Conservation (phyloP, 306 rosid genomes). For the Glycine soja region DNA sequence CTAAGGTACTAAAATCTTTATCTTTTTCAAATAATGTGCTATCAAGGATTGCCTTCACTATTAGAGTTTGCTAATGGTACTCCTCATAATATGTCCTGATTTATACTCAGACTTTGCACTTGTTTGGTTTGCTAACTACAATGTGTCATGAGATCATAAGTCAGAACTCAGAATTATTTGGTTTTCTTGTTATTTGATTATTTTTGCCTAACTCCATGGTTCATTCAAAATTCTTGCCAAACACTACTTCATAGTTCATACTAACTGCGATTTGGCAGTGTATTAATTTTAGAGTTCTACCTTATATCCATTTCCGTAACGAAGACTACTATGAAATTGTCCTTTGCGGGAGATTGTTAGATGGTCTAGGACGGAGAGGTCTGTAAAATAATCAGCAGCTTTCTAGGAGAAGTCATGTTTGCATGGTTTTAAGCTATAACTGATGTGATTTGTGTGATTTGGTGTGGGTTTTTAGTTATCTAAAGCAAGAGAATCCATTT, state of each 20-base stretch:
- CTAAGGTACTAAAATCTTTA: slow-evolving; percentile 66
- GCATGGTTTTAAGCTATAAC: not conserved
- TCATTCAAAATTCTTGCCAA: too few relatives aligned
- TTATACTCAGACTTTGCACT: not conserved
- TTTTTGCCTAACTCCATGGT: too few relatives aligned
- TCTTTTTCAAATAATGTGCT: not conserved
- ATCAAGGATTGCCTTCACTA: not conserved
- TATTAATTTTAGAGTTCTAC: not conserved
- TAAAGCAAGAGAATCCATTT: slow-evolving; percentile 23
- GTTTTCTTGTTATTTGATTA: too few relatives aligned
- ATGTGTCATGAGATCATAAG: not conserved
- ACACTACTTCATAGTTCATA: too few relatives aligned
- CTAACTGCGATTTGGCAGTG: slow-evolving; percentile 4
- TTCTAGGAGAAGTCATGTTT: slow-evolving; percentile 11
- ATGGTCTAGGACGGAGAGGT: not conserved
- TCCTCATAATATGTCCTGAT: not conserved
- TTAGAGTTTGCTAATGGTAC: slow-evolving; percentile 19
- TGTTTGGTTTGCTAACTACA: slow-evolving; percentile 27
- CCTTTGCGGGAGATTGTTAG: not conserved
- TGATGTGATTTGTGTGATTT: slow-evolving; percentile 6
- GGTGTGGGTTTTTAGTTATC: not conserved
- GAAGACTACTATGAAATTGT: not conserved
- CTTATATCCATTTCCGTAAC: not conserved
- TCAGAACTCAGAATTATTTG: not conserved
- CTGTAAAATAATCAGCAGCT: not conserved